These are phyloP conservation scores for Linnemannia hyalina DNA, from an alignment of 192 early-diverging fungal genomes.

Conservation along the genomic window DNA sequence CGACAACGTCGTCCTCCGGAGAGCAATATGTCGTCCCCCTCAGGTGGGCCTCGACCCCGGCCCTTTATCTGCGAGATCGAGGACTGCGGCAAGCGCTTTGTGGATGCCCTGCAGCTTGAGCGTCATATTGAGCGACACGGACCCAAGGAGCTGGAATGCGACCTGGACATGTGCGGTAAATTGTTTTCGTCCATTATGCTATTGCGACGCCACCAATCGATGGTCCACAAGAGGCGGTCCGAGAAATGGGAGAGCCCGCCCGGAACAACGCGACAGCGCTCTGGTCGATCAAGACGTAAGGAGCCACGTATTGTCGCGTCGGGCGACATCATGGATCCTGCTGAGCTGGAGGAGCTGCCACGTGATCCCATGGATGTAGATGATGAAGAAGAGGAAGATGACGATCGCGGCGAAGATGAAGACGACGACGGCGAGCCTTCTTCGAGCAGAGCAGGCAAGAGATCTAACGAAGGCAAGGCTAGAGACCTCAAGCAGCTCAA, in stretches of 20 bases:
- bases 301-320: conserved; percentile 53
- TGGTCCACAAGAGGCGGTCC: conserved; percentile 54
- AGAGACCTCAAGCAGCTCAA: conserved; percentile 19
- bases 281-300: conserved; percentile 49
- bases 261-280: conserved; percentile 36
- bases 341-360: conserved; percentile 22
- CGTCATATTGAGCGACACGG: conserved; percentile 50
- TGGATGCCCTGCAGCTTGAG: conserved; percentile 51
- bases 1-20: conserved; percentile 15
- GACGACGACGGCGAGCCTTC: conserved; percentile 16
- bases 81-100: conserved; percentile 54
- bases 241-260: conserved; percentile 57
- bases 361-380: conserved; percentile 28
- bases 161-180: conserved; percentile 52
- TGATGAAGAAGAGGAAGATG: conserved; percentile 23
- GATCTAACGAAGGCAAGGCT: not conserved
- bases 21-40: conserved; percentile 27
- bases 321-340: conserved; percentile 49
- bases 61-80: conserved; percentile 52
- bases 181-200: conserved; percentile 52
- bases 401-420: conserved; percentile 19
- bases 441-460: not conserved
- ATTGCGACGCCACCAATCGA: conserved; percentile 51
- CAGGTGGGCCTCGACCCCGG: conserved; percentile 28
- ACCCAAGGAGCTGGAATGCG: conserved; percentile 53